Conservation (phyloP, 129 eudicot species). For the Helianthus annuus region HanXRQr2.0-SUNRISE NC_035445.2:158825681-158826180, state of each 20-base stretch:
- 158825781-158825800: conserved; percentile 18
- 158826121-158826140: no score
- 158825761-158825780: conserved; percentile 99
- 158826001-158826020: no score
- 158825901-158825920: conserved; percentile 94
- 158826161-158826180: no score
- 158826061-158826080: no score
- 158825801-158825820: background rate
- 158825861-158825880: conserved; percentile 95
- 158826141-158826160: no score
- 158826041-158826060: no score
- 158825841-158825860: conserved; percentile 13
- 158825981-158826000: no score
- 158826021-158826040: no score
- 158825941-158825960: conserved; percentile 64
- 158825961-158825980: no score
- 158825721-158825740: conserved; percentile 94
- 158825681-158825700: conserved; percentile 90
- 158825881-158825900: conserved; percentile 98
- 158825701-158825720: conserved; percentile 89
- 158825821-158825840: background rate
- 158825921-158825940: conserved; percentile 99
- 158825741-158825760: conserved; percentile 97
- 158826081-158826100: no score
- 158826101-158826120: no score